phyloP scores from a whole-genome alignment of 2,329 filamentous ascomycete species.

The Davidsoniella eucalypti region DNA sequence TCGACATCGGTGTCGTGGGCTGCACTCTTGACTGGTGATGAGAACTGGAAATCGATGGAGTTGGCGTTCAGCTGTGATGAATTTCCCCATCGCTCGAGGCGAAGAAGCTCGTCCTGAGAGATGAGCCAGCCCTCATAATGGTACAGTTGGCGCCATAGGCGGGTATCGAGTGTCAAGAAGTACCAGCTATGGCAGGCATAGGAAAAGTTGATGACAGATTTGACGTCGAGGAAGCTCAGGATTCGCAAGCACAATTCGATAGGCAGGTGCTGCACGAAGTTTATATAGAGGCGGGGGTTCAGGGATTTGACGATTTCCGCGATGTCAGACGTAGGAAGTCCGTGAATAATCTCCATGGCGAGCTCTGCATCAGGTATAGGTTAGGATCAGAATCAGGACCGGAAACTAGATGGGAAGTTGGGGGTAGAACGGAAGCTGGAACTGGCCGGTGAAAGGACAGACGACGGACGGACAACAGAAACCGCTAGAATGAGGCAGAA shows the following conservation, averaged over 20 bases:
- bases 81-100: conserved; percentile 11
- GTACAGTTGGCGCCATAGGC: conserved; percentile 75
- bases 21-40: background rate
- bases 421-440: too few relatives aligned
- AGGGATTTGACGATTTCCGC: conserved; percentile 66
- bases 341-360: conserved; percentile 60
- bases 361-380: conserved; percentile 40
- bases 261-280: conserved; percentile 74
- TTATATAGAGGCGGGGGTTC: conserved; percentile 74
- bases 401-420: background rate
- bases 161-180: conserved; percentile 61
- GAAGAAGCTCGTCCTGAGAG: conserved; percentile 44
- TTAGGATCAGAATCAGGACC: background rate
- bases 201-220: conserved; percentile 65
- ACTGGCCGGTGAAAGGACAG: too few relatives aligned
- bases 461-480: too few relatives aligned
- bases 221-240: conserved; percentile 67
- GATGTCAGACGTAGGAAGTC: conserved; percentile 64
- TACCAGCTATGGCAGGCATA: conserved; percentile 72
- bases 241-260: conserved; percentile 84
- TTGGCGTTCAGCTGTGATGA: conserved; percentile 9
- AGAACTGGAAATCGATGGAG: conserved; percentile 10
- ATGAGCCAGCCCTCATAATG: conserved; percentile 73
- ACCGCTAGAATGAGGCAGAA: too few relatives aligned
- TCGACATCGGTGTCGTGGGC: conserved; percentile 1